Evolutionary conservation across 2,329 filamentous ascomycete genomes (phyloP), one percentile per base, ranked within the genome.

Genomic region (Sordariomycetes sp.): DNA sequence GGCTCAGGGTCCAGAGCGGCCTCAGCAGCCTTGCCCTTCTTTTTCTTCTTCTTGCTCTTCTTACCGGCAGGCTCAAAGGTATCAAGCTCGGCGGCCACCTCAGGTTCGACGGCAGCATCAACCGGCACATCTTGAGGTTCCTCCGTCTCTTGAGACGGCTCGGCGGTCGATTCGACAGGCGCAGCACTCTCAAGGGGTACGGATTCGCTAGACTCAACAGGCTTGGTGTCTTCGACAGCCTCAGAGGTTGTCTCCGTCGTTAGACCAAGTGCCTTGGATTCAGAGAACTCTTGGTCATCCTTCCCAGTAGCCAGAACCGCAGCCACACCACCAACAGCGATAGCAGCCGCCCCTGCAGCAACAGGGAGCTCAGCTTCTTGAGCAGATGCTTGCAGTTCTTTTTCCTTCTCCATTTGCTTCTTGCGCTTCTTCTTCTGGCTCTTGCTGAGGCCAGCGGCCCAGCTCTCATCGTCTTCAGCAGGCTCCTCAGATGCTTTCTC

Each of bases 351-450:
- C n/a, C n/a, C n/a, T n/a, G n/a, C n/a, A n/a, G n/a, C n/a, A n/a
- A n/a, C n/a, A n/a, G n/a, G n/a, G n/a, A n/a, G n/a, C n/a, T n/a
- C n/a, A n/a, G n/a, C n/a, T n/a, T n/a, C n/a, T n/a, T n/a, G n/a
- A n/a, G n/a, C n/a, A n/a, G n/a, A n/a, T n/a, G n/a, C n/a, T n/a
- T n/a, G n/a, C n/a, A n/a, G n/a, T n/a, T n/a, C n/a, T n/a, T n/a
- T n/a, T n/a, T n/a, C n/a, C n/a, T n/a, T n/a, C n/a, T n/a, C 25
- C 8, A 23, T 26, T 11, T 19, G 18, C 23, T 30, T 30, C 21
- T 32, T 29, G 24, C 34, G 34, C 17, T 34, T 30, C 31, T 46
- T 45, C 28, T 39, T 48, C 34, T 45, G 38, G 18, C 42, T 45
- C 34, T 46, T 47, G 4, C 42, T 43, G 9, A 42, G 35, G 12